A percentile compares a stretch with the other conserved stretches of the same genome.
These are phyloP conservation scores for Ananas comosus DNA, from an alignment of 176 grass and related monocot species.

Conservation along the genomic window DNA sequence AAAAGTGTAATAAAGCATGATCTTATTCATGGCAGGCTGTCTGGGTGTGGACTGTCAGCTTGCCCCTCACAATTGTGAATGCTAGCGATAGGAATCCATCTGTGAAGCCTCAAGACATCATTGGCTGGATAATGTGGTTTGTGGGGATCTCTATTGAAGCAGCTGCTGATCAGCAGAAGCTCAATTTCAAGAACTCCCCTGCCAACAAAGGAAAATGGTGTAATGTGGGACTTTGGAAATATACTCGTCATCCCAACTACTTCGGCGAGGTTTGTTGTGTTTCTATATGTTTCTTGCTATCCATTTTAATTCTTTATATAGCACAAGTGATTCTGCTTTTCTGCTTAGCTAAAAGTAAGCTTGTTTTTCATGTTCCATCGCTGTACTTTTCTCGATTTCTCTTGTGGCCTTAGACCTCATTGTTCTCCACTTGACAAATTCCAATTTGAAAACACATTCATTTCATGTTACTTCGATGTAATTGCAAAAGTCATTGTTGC, in stretches of 20 bases:
- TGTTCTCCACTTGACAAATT: too few relatives aligned
- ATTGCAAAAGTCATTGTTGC: too few relatives aligned
- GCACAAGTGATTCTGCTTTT: neutral
- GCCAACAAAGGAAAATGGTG: slow-evolving; percentile 82
- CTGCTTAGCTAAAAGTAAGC: neutral
- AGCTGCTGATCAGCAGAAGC: slow-evolving; percentile 80
- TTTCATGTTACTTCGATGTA: too few relatives aligned
- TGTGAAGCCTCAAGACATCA: slow-evolving; percentile 60
- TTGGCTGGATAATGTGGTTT: slow-evolving; percentile 94
- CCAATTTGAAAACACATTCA: too few relatives aligned
- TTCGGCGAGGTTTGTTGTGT: slow-evolving; percentile 69
- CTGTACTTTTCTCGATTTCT: too few relatives aligned
- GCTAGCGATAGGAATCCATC: slow-evolving; percentile 56
- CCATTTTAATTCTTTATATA: neutral
- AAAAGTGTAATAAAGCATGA: too few relatives aligned
- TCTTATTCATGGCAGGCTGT: slow-evolving; percentile 40
- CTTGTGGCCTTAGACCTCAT: too few relatives aligned
- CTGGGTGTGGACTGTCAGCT: slow-evolving; percentile 89
- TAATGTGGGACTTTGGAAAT: slow-evolving; percentile 72
- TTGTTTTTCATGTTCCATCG: too few relatives aligned
- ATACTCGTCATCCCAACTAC: slow-evolving; percentile 92
- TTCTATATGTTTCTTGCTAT: neutral
- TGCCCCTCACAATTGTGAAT: slow-evolving; percentile 90
- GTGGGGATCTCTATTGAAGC: slow-evolving; percentile 56
- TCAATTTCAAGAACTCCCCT: slow-evolving; percentile 69